A percentile compares a stretch with the other conserved stretches of the same genome.
Conservation (phyloP, 2,329 filamentous ascomycete species). For the Mycosphaerella sp. region DNA sequence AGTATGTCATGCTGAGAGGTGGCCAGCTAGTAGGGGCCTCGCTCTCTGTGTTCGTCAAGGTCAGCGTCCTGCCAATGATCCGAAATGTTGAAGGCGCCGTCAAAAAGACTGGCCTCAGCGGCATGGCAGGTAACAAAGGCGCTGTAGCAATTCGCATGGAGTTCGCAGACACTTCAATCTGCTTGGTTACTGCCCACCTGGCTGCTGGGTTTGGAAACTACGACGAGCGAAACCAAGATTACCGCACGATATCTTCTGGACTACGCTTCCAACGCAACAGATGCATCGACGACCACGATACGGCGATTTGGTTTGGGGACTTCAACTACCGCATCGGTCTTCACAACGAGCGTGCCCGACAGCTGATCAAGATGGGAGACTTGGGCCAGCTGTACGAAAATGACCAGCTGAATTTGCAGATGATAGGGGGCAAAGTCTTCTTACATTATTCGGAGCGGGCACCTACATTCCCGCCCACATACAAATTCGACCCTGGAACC, state of each 20-base stretch:
- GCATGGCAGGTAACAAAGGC: slow-evolving; percentile 96
- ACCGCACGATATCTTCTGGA: slow-evolving; percentile 79
- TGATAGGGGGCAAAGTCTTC: slow-evolving; percentile 86
- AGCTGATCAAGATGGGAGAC: slow-evolving; percentile 65
- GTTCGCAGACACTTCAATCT: slow-evolving; percentile 85
- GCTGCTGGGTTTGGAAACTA: slow-evolving; percentile 96
- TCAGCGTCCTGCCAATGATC: slow-evolving; percentile 68
- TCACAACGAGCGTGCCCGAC: slow-evolving; percentile 67
- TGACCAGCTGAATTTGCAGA: slow-evolving; percentile 93
- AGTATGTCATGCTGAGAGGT: slow-evolving; percentile 83
- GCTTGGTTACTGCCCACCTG: slow-evolving; percentile 93
- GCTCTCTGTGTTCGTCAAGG: slow-evolving; percentile 82
- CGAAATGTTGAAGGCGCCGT: slow-evolving; percentile 96
- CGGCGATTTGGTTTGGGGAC: slow-evolving; percentile 91
- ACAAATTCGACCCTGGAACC: slow-evolving; percentile 86
- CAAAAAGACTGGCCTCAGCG: slow-evolving; percentile 92
- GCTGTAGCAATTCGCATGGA: slow-evolving; percentile 95
- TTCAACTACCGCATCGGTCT: slow-evolving; percentile 98
- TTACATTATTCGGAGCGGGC: slow-evolving; percentile 84
- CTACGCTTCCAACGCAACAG: slow-evolving; percentile 86
- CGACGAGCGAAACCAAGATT: slow-evolving; percentile 91
- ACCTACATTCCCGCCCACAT: slow-evolving; percentile 86
- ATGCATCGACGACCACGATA: slow-evolving; percentile 84
- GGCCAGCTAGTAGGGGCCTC: slow-evolving; percentile 94
- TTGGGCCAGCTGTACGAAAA: slow-evolving; percentile 80